Base-by-base conservation (phyloP, 176 grass and related monocot genomes). In the Phoenix dactylifera region DNA sequence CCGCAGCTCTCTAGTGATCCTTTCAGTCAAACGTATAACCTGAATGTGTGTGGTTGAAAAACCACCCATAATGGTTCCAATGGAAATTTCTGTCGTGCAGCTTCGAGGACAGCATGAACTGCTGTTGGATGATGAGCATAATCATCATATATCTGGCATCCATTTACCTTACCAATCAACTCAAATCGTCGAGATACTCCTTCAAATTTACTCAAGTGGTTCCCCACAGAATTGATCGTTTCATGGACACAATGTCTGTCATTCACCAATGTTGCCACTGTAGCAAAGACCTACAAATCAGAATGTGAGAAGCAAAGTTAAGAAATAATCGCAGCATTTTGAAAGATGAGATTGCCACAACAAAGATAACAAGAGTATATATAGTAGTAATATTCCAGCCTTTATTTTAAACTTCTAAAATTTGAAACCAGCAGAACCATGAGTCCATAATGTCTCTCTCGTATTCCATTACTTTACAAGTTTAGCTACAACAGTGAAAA, bases 81-180 rank as follows among this genome's bases (percentile, higher is more conserved):
- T 26, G 51, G 20, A 17, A 66, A 66, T 24, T 54, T 54, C 26
- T 66, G 50, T 16, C 25, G 23, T 19, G 64, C 64, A 18, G 64
- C 64, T 66, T 66, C 50, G 6, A 66, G 64, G 24, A 66, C 64
- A 54, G 64, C 64, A 32, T 14, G 64, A 28, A 66, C 24, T 66
- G 54, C 64, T 20, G 64, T 66, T 20, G 64, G 50, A 66, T 66
- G 64, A 52, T 66, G 64, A 66, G 64, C 64, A 30, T 66, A 66
- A 24, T 66, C 64, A 66, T 66, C 63, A 66, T 66, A 66, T n/a
- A 66, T 66, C 26, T 66, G 50, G 24, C 50, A 66, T 66, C 64
- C 64, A 54, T 54, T 54, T 7, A 19, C 7, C 49, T 26, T 53
- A 66, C 64, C 64, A 54, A 66, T 52, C 64, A 66, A 53, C 24